Conservation (phyloP, 1,284 basidiomycete genomes). For the Rhodotorula sp. region DNA sequence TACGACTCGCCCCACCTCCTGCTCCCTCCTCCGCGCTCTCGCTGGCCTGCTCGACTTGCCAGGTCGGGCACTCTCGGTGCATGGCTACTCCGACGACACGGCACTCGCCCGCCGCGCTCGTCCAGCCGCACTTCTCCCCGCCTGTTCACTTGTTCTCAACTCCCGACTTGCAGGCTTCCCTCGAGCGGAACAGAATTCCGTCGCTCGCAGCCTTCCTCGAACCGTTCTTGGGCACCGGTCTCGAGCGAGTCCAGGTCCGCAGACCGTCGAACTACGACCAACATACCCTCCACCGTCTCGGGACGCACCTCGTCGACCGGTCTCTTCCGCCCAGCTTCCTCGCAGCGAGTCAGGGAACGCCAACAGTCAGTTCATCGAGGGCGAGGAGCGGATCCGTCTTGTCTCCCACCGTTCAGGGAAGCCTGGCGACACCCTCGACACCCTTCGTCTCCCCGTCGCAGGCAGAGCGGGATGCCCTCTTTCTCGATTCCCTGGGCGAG, state of each 20-base stretch:
- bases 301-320: constrained; percentile 15
- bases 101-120: background rate
- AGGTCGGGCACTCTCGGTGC: background rate
- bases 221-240: constrained; percentile 6
- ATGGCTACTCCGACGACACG: background rate
- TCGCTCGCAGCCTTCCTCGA: constrained; percentile 16
- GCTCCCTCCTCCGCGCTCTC: background rate
- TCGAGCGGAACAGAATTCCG: constrained; percentile 10
- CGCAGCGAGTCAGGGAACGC: background rate
- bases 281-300: background rate
- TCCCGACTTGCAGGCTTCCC: constrained; percentile 10
- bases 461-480: constrained; percentile 33
- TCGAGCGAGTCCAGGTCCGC: constrained; percentile 24
- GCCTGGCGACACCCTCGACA: background rate
- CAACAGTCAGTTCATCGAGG: background rate
- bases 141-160: constrained; percentile 22
- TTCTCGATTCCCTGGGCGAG: constrained; percentile 30
- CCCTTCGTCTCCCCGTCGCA: constrained; percentile 11
- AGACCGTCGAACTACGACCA: constrained; percentile 11
- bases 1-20: background rate
- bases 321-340: constrained; percentile 10
- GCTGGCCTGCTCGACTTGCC: background rate
- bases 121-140: constrained; percentile 16
- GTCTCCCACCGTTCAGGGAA: background rate
- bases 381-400: background rate